Conservation (phyloP, 2,329 filamentous ascomycete genomes). For the Fusarium sp. region DNA sequence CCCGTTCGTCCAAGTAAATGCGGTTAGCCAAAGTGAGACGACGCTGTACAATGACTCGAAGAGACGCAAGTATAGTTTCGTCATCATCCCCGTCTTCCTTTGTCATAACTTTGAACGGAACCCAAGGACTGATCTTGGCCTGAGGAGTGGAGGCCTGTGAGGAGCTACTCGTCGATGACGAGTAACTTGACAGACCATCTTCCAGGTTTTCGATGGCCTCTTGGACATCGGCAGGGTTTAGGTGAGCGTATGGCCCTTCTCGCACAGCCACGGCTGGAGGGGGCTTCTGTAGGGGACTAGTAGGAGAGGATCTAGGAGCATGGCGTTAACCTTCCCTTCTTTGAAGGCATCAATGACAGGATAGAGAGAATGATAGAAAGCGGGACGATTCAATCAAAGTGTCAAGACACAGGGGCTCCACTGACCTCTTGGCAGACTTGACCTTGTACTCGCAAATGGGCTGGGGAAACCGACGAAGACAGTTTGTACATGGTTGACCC, state of each 20-base stretch:
- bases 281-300: slow-evolving; percentile 21
- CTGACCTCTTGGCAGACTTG: slow-evolving; percentile 45
- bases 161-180: not conserved
- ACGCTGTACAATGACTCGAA: slow-evolving; percentile 51
- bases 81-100: slow-evolving; percentile 49
- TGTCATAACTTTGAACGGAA: slow-evolving; percentile 45
- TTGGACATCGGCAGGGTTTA: slow-evolving; percentile 54
- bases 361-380: not conserved
- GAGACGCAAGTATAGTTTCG: slow-evolving; percentile 48
- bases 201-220: slow-evolving; percentile 56
- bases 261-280: slow-evolving; percentile 40
- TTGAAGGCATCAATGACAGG: not conserved
- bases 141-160: slow-evolving; percentile 6
- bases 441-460: slow-evolving; percentile 65
- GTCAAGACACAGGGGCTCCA: not conserved
- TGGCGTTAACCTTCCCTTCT: slow-evolving; percentile 10
- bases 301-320: slow-evolving; percentile 19
- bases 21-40: slow-evolving; percentile 51
- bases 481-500: slow-evolving; percentile 69
- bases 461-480: slow-evolving; percentile 66
- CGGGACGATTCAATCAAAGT: not conserved
- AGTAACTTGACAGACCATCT: slow-evolving; percentile 22
- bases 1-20: slow-evolving; percentile 51
- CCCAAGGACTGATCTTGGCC: slow-evolving; percentile 35
- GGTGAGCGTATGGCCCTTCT: slow-evolving; percentile 54